Base-by-base conservation (phyloP, 2,329 filamentous ascomycete species). In the Purpureocillium lavendulum region DNA sequence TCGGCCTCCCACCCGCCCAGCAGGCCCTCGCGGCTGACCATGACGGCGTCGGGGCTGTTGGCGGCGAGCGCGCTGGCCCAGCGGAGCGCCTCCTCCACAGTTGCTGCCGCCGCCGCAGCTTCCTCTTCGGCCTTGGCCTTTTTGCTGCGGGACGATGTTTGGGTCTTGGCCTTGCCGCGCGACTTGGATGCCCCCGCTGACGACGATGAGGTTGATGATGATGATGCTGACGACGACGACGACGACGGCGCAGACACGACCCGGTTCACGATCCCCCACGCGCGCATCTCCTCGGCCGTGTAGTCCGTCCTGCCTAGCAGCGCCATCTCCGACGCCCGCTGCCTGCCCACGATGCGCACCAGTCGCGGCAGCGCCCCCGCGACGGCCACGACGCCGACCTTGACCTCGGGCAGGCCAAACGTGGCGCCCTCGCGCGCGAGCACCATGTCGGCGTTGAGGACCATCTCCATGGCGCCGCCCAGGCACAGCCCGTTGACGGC, bases 391-490 rank as follows among this genome's bases (percentile, higher is more conserved):
- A 87, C 82, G 7, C 84, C 84, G 39, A 79, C 71, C 45, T 73
- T 77, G 2, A 82, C 81, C 60, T 88, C 85, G 0, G 85, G 84
- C 7, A 89, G 66, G 1, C 71, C 75, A 53, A 90, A 88, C 18
- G 60, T 64, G 0, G 83, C 82, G 11, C 56, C 47, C 3, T 62
- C 55, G 3, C 70, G 64, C 4, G 84, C 82, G 26, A 89, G 58
- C 3, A 87, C 71, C 41, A 90, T 63, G 64, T 92, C 86, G 46
- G 73, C 75, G 59, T 87, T 87, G 36, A 83, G 65, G 11, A 77
- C 71, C 64, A 88, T 86, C 65, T 90, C 85, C 60, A 84, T 80
- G 2, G 84, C 85, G 39, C 84, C 85, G 29, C 85, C 85, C 34
- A 85, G 70, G 42, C 82, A 84, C 14, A 83, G 65, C 7, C 85